phyloP scores from a whole-genome alignment of 495 filamentous ascomycete genomes.

The Acidomyces sp. region DNA sequence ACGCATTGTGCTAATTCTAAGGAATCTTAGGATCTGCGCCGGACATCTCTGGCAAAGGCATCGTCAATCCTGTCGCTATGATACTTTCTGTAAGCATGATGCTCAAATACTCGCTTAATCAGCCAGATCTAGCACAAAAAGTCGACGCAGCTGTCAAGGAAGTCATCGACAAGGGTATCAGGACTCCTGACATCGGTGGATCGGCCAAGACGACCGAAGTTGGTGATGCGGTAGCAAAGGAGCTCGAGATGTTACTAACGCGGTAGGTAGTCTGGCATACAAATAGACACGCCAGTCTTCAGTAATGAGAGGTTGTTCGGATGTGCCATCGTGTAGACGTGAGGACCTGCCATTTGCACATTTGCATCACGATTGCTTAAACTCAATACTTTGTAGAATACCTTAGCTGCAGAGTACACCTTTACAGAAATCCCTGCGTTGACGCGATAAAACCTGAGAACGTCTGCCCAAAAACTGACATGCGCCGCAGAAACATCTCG shows the following conservation, averaged over 20 bases:
- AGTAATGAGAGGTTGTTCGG: too few species aligned
- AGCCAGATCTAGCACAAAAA: conserved; percentile 54
- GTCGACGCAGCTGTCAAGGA: conserved; percentile 70
- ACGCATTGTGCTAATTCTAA: too few species aligned
- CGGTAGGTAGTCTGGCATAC: not conserved
- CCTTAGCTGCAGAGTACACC: too few species aligned
- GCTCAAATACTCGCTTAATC: conserved; percentile 74
- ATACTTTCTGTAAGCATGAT: conserved; percentile 85
- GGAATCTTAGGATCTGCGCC: conserved; percentile 48
- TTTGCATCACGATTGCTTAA: too few species aligned
- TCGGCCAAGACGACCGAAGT: conserved; percentile 57
- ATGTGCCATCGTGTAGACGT: too few species aligned
- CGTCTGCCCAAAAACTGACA: too few species aligned
- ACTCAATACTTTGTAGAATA: too few species aligned
- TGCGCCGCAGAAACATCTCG: not conserved
- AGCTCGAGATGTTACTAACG: conserved; percentile 45
- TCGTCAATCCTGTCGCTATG: conserved; percentile 70
- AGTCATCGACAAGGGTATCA: conserved; percentile 60
- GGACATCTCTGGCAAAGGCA: conserved; percentile 73
- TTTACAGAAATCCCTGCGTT: too few species aligned
- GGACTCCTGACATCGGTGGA: conserved; percentile 72
- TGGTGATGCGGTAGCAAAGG: conserved; percentile 65
- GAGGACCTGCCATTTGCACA: too few species aligned
- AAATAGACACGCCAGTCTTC: too few species aligned
- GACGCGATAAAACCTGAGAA: too few species aligned